Evolutionary conservation across 345 rosid species (phyloP), one percentile per base, ranked within the genome.

Genomic region (Lagerstroemia speciosa): DNA sequence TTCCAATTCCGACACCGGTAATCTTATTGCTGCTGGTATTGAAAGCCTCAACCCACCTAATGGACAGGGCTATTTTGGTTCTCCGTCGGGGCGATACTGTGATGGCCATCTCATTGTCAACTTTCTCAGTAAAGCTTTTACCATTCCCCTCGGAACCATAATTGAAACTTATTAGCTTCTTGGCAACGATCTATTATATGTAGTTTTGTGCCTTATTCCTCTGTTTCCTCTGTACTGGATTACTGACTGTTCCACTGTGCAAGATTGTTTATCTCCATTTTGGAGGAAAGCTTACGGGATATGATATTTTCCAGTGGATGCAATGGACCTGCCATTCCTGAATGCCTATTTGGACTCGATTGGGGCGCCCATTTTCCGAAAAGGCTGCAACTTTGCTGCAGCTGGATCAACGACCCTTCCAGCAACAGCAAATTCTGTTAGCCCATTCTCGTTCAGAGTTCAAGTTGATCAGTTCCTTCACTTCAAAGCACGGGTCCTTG

Each of bases 341-440:
- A 89, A 88, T 77, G 87, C 97, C 3, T 89, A 94, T 78, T 75
- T 94, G 78, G 97, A 94, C 67, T 85, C 99, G 64, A 45, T 89
- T 16, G 99, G 99, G 29, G 16, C 71, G 11, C 99, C 99, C 5
- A 91, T 74, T 80, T 91, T 91, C 78, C 85, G 73, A 6, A 89
- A 70, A 72, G 99, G 97, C 3, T 88, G 96, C 78, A 94, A 94
- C 77, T 94, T 86, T 73, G 97, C 99, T 5, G 90, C 95, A 10
- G 99, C 97, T 20, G 97, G 88, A 30, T 85, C 99, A 1, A 89
- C 86, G 1, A 78, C 89, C 64, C 90, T 79, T 66, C 96, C 97
- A 0, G 87, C 97, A 66, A 86, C 81, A 61, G 83, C 95, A 52
- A 77, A 84, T 30, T 77, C 93, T 12, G 82, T 91, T 45, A 77